Percentiles rank a stretch among this genome's conserved stretches.
phyloP scores from a whole-genome alignment of 805 yeast genomes.

The Ogataea parapolymorpha region DNA sequence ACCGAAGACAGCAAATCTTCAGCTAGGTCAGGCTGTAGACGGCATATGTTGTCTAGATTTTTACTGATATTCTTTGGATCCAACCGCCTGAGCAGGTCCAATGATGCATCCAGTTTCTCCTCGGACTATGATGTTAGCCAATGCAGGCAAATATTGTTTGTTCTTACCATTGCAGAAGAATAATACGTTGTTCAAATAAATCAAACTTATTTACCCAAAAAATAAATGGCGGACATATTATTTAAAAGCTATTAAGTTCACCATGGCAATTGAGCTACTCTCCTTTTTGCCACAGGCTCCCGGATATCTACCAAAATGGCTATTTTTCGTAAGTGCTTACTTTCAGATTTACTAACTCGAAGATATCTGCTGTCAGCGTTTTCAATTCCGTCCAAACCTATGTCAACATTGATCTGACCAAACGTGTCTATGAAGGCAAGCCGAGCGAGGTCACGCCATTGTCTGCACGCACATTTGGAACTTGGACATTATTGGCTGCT shows the following conservation, averaged over 20 bases:
- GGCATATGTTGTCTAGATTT: slow-evolving; percentile 46
- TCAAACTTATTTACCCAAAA: slow-evolving; percentile 3
- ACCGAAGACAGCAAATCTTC: slow-evolving; percentile 84
- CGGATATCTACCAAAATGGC: slow-evolving; percentile 74
- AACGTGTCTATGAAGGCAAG: slow-evolving; percentile 68
- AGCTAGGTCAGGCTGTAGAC: slow-evolving; percentile 64
- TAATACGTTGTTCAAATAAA: slow-evolving; percentile 6
- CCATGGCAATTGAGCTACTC: slow-evolving; percentile 14
- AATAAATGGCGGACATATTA: slow-evolving; percentile 6
- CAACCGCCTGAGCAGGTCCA: slow-evolving; percentile 72
- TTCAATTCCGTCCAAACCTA: slow-evolving; percentile 90
- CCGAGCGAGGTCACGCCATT: slow-evolving; percentile 58
- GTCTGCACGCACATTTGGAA: slow-evolving; percentile 96
- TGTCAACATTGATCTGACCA: slow-evolving; percentile 64
- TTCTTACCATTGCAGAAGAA: slow-evolving; percentile 8
- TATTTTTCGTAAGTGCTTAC: slow-evolving; percentile 49
- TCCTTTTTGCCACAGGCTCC: slow-evolving; percentile 41
- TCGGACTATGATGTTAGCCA: slow-evolving; percentile 28
- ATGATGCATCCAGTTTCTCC: slow-evolving; percentile 69
- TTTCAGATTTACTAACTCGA: slow-evolving; percentile 11
- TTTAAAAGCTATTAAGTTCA: not conserved
- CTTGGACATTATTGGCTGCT: slow-evolving; percentile 91
- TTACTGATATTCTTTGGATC: slow-evolving; percentile 58
- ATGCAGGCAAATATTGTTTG: not conserved
- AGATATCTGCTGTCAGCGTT: slow-evolving; percentile 79